Evolutionary conservation across 2,329 filamentous ascomycete genomes (phyloP), one percentile per base, ranked within the genome.

Genomic region (Chaetothyriales sp.): DNA sequence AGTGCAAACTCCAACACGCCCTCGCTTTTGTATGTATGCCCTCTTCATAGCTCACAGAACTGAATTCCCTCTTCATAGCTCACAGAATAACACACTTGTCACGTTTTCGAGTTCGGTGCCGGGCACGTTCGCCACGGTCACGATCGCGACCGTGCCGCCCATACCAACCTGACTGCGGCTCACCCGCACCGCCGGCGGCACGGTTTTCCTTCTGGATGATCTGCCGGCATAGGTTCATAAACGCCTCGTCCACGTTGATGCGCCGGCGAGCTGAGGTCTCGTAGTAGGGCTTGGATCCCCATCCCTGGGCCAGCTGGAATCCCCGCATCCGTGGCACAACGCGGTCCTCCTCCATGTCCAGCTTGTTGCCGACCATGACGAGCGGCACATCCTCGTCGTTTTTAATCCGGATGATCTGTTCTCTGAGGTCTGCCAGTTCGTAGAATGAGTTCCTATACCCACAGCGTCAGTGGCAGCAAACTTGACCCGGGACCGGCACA

Each of bases 341-440:
- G 26, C 87, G 80, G 64, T 89, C 84, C 64, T 94, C 87, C 67
- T 92, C 86, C 44, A 95, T 75, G 63, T 95, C 87, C 53, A 83
- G 84, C 68, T 94, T 94, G 73, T 94, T 95, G 55, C 87, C 87
- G 46, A 93, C 87, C 55, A 95, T 86, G 47, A 95, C 87, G 64
- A 95, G 85, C 19, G 86, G 86, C 3, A 90, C 79, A 55, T 81
- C 83, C 50, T 87, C 83, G 66, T 90, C 85, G 65, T 89, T 84
- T 69, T 94, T 94, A 69, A 93, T 90, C 53, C 86, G 85, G 54
- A 88, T 83, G 56, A 95, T 93, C 67, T 94, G 86, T 62, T 94
- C 86, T 48, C 86, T 83, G 43, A 95, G 75, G 60, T 85, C 83
- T 59, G 79, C 76, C 26, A 95, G 77, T 67, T 95, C 87, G 60